These are phyloP conservation scores for Endotrypanum monterogeii DNA, from an alignment of 208 protist species.

Conservation along the genomic window DNA sequence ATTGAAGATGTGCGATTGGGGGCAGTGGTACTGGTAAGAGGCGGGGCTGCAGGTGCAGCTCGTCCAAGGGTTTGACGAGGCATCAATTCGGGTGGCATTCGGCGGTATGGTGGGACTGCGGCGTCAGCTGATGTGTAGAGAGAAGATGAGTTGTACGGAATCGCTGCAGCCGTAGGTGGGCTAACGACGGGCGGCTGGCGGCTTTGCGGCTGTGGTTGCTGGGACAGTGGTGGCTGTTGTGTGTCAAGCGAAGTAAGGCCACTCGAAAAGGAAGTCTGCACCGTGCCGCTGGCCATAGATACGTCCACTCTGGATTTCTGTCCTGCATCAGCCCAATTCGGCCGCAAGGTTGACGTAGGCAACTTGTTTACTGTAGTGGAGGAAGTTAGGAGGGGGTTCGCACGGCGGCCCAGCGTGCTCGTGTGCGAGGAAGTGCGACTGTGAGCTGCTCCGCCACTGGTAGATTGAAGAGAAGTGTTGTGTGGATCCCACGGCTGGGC, in stretches of 20 bases:
- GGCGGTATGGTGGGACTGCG: conserved; percentile 40
- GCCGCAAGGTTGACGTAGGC: conserved; percentile 2
- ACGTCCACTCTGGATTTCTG: conserved; percentile 29
- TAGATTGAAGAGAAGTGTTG: conserved; percentile 24
- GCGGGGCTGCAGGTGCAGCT: neutral
- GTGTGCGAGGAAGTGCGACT: conserved; percentile 34
- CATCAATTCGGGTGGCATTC: conserved; percentile 13
- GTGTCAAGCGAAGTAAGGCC: conserved; percentile 11
- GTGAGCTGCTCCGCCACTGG: conserved; percentile 22
- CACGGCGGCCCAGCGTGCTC: conserved; percentile 55
- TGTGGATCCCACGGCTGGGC: conserved; percentile 69
- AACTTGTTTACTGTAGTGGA: conserved; percentile 23
- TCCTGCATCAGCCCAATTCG: conserved; percentile 9
- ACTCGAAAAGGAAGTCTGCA: conserved; percentile 11
- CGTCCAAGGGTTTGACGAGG: conserved; percentile 21
- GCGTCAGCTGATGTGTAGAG: conserved; percentile 23
- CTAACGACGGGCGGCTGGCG: conserved; percentile 35
- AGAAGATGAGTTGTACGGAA: neutral
- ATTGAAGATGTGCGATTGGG: neutral
- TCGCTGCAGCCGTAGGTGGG: conserved; percentile 20
- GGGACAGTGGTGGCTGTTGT: conserved; percentile 1
- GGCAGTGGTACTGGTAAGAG: neutral
- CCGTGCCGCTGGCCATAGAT: conserved; percentile 13
- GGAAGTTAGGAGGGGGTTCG: conserved; percentile 74
- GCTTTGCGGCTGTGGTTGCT: conserved; percentile 7